A percentile compares a stretch with the other conserved stretches of the same genome.
phyloP scores from a whole-genome alignment of 805 yeast genomes.

The Candida succiphila region DNA sequence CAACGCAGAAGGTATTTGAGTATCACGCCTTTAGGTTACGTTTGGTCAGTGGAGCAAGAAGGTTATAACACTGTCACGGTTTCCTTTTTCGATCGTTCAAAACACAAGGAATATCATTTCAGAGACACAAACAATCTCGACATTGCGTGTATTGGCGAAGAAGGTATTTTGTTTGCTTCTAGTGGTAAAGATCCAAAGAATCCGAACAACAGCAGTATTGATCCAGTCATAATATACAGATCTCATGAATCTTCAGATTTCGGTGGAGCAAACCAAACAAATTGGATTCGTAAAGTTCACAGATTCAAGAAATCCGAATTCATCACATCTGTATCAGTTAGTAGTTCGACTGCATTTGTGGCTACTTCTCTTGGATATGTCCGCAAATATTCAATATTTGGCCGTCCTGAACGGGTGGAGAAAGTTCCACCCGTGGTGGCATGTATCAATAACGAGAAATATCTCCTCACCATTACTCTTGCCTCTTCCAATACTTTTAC shows the following conservation, averaged over 20 bases:
- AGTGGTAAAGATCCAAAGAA: constrained; percentile 13
- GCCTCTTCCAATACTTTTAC: constrained; percentile 20
- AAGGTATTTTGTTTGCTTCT: constrained; percentile 57
- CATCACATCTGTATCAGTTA: constrained; percentile 61
- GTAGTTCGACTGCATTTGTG: constrained; percentile 47
- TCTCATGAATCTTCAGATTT: constrained; percentile 52
- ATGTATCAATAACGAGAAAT: constrained; percentile 50
- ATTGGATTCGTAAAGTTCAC: constrained; percentile 57
- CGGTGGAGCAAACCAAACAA: no score
- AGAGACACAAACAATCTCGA: constrained; percentile 66
- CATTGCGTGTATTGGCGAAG: constrained; percentile 59
- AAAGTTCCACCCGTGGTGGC: constrained; percentile 67
- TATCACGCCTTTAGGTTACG: constrained; percentile 74
- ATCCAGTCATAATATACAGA: constrained; percentile 43
- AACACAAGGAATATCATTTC: constrained; percentile 76
- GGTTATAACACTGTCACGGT: constrained; percentile 68
- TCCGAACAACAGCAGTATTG: constrained; percentile 15
- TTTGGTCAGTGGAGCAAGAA: constrained; percentile 62
- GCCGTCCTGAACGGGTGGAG: constrained; percentile 62
- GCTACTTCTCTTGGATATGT: constrained; percentile 74
- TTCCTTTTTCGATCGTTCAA: constrained; percentile 71
- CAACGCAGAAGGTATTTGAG: constrained; percentile 64
- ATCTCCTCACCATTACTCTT: constrained; percentile 41
- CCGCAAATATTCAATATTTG: constrained; percentile 60
- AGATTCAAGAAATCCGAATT: constrained; percentile 32